Base-by-base conservation (phyloP, 2,329 filamentous ascomycete species). In the Rutstroemia sp. region DNA sequence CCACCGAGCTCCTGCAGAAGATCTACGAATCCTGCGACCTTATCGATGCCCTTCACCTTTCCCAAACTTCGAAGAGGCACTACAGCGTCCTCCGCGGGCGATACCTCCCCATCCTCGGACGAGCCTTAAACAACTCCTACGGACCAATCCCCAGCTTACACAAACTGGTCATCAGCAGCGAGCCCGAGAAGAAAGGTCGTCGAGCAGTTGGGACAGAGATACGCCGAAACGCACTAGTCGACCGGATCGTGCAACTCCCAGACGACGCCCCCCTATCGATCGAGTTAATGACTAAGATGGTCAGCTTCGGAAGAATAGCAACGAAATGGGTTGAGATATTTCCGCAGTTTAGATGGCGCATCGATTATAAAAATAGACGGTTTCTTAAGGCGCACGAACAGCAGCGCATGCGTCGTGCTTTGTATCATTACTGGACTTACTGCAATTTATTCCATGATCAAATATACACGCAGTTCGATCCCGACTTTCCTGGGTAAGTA, bases 371-470 rank as follows among this genome's bases (percentile, higher is more conserved):
- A 17, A 63, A 68, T 51, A 61, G 68, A 16, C 64, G 68, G 16
- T 57, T 69, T 12, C 61, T 69, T 27, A 54, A 57, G 17, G 38
- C 47, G 1, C 60, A 65, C 39, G 68, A 69, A 56, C 63, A 63
- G 39, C 50, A 61, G 19, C 61, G 66, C 12, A 52, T 69, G 17
- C 60, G 66, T 12, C 38, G 54, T 51, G 68, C 67, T 4, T 60
- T 69, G 27, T 69, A 69, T 52, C 62, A 64, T 23, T 63, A 65
- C 45, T 69, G 68, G 68, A 67, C 62, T 16, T 69, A 69, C 37
- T 63, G 64, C 8, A 63, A 53, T 9, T 62, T 68, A 21, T 69
- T 68, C 44, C 65, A 68, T 42, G 65, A 66, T n/a, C 60, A 64
- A 17, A 57, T 59, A n/a, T 68, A 63, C 58, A 64, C 61, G 4